phyloP scores from a whole-genome alignment of 2,329 filamentous ascomycete species.

The Phialophora verrucosa region DNA sequence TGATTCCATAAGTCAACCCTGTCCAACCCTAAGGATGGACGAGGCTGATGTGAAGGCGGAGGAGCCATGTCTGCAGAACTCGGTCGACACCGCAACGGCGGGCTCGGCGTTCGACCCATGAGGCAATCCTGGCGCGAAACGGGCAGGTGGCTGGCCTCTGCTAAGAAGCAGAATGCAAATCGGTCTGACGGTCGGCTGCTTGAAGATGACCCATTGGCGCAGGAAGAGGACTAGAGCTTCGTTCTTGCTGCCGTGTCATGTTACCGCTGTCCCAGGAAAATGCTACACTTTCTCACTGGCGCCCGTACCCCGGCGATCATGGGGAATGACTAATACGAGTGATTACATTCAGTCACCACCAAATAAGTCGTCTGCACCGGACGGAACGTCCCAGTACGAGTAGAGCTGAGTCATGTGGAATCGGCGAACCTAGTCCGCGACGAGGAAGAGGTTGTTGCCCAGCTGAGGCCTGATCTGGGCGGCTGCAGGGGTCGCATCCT shows the following conservation, averaged over 20 bases:
- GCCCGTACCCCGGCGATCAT: not conserved
- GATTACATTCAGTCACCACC: not conserved
- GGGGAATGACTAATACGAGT: not conserved
- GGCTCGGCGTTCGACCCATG: not conserved
- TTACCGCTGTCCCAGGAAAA: not conserved
- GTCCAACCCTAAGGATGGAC: not conserved
- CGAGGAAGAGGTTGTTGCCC: not conserved
- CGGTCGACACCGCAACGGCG: not conserved
- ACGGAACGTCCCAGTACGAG: not conserved
- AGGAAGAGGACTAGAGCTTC: not conserved
- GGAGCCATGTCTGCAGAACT: not conserved
- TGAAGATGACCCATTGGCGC: not conserved
- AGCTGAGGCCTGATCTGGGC: not conserved
- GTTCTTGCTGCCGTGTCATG: not conserved
- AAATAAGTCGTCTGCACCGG: not conserved
- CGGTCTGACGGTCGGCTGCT: not conserved
- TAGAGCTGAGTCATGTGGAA: not conserved
- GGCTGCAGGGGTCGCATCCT: not conserved
- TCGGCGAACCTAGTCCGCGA: not conserved
- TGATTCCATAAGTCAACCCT: not conserved
- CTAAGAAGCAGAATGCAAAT: not conserved
- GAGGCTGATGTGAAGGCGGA: not conserved
- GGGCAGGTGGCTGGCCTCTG: not conserved
- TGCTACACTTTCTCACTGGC: not conserved
- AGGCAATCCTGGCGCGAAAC: not conserved